A percentile compares a stretch with the other conserved stretches of the same genome.
Evolutionary conservation across 129 eudicot genomes (phyloP).

Genomic region (Tagetes patula): DNA sequence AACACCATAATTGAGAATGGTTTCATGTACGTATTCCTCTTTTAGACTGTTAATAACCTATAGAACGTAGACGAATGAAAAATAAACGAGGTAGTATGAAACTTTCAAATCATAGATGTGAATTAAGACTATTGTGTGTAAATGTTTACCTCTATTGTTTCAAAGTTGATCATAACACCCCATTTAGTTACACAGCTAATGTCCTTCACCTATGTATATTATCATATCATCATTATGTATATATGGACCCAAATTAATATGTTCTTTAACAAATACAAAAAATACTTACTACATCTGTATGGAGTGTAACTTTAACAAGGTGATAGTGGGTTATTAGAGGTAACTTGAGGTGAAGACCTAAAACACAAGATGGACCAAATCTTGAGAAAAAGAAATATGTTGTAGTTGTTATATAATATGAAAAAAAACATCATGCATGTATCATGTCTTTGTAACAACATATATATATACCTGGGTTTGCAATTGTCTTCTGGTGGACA

Average conservation of each 20-base stretch:
- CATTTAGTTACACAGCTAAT: constrained; percentile 97
- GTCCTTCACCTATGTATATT: constrained; percentile 73
- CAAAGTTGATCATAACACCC: constrained; percentile 92
- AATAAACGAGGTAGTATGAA: neutral
- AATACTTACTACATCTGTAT: constrained; percentile 76
- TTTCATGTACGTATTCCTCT: constrained; percentile 73
- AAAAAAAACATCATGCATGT: neutral
- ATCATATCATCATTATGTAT: neutral
- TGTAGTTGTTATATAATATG: constrained; percentile 10
- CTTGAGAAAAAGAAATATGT: neutral
- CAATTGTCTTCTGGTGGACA: constrained; percentile 73
- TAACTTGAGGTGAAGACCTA: constrained; percentile 85
- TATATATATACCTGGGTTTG: constrained; percentile 53
- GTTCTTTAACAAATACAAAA: neutral
- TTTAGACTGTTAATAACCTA: constrained; percentile 90
- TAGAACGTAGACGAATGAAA: constrained; percentile 11
- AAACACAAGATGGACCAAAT: neutral
- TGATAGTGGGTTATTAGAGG: constrained; percentile 85
- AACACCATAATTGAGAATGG: constrained; percentile 81
- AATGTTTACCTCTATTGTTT: constrained; percentile 70
- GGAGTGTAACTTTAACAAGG: constrained; percentile 91
- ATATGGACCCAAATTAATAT: neutral
- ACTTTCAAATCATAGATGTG: too few species aligned
- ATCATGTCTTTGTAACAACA: constrained; percentile 1
- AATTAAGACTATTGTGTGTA: neutral